A percentile compares a stretch with the other conserved stretches of the same genome.
These are phyloP conservation scores for Lactifluus hygrophoroides DNA, from an alignment of 768 basidiomycete species.

Conservation along the genomic window DNA sequence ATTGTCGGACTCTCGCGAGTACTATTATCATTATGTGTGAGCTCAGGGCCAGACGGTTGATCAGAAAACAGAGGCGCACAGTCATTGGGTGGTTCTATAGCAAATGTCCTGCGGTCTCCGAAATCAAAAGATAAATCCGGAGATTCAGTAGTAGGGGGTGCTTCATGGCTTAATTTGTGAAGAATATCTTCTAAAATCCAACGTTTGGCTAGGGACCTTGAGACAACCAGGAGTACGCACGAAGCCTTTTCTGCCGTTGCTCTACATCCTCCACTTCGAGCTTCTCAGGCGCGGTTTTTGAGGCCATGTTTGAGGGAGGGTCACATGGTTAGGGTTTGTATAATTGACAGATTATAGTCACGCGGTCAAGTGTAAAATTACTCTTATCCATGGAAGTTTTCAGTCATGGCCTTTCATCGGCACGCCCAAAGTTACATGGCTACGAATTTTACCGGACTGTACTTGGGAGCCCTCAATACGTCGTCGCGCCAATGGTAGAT, in stretches of 20 bases:
- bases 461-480: conserved; percentile 76
- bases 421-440: conserved; percentile 46
- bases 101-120: conserved; percentile 21
- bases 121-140: conserved; percentile 19
- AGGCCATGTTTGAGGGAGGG: background rate
- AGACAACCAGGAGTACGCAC: conserved; percentile 15
- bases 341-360: too few relatives aligned
- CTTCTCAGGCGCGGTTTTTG: background rate
- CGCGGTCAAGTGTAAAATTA: too few relatives aligned
- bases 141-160: background rate
- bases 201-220: background rate
- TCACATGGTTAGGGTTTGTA: too few relatives aligned
- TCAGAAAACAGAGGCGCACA: conserved; percentile 6
- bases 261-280: conserved; percentile 16
- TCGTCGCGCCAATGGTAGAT: conserved; percentile 98
- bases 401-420: background rate
- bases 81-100: conserved; percentile 20
- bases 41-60: background rate
- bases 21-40: conserved; percentile 33
- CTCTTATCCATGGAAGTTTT: too few relatives aligned
- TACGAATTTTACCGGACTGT: conserved; percentile 79
- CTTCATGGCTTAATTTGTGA: conserved; percentile 16
- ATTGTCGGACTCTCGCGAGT: conserved; percentile 54
- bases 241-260: conserved; percentile 16
- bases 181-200: conserved; percentile 15